Evolutionary conservation across 768 basidiomycete genomes (phyloP), one percentile per base, ranked within the genome.

Genomic region (Rhodotorula kratochvilovae): DNA sequence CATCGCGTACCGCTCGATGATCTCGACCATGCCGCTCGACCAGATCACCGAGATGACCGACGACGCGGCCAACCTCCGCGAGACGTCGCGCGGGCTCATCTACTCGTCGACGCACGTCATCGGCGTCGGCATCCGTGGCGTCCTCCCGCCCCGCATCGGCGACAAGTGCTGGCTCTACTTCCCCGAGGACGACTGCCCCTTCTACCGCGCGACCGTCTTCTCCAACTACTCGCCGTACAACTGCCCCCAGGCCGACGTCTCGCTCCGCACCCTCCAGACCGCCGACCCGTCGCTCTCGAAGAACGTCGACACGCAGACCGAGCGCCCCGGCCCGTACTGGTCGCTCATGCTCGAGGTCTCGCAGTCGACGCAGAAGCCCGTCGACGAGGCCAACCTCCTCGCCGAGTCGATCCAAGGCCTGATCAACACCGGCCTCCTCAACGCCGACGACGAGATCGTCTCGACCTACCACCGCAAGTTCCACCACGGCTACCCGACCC

Each of bases 141-240:
- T 71, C 21, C 71, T 80, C 39, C 81, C 81, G 19, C 75, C 78
- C 12, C 63, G 80, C 21, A 81, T 82, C 55, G 81, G 80, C 27
- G 80, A 81, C 74, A 81, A 81, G 72, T 82, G 81, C 75, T 77
- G 77, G 77, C 77, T 76, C 67, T 78, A 78, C 76, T 78, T 78
- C 78, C 81, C 81, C 19, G 81, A 81, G 74, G 77, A 78, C 65
- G 77, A 81, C 76, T 78, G 78, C n/a, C 81, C 81, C 25, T 82
- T 81, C 79, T 82, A 82, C 77, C 78, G 81, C 46, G 80, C 80
- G 23, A 82, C 81, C 61, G 80, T 82, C 68, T 82, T 82, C 75
- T 80, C 79, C 68, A 81, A 81, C 78, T 82, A 82, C 73, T 81
- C 81, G 11, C 80, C 80, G 17, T 76, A 78, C 78, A 82, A 82